Base-by-base conservation (phyloP, 2,329 filamentous ascomycete species). In the Fusarium sp. region DNA sequence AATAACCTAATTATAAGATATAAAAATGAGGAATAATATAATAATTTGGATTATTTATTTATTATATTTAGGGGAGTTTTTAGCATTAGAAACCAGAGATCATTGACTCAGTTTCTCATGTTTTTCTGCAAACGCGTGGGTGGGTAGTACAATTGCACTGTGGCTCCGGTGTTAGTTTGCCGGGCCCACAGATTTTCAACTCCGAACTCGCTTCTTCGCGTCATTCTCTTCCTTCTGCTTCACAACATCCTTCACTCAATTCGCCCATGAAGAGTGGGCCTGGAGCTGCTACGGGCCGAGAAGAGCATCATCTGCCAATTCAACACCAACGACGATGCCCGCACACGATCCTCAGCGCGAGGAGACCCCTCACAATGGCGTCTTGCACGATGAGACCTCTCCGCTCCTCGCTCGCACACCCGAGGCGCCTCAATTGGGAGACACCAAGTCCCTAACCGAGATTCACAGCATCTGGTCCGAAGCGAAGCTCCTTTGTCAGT, bases 381-480 rank as follows among this genome's bases (percentile, higher is more conserved):
- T 67, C 52, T 66, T 74, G 35, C 65, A 74, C 35, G 35, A 75
- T 34, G 72, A 74, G 61, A 74, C 68, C 16, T 74, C 72, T 14
- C 72, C 72, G 32, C 35, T 74, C 52, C 72, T 74, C 62, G 52
- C 72, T 11, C 59, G 57, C 2, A 58, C 71, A 37, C 43, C 71
- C 48, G 72, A 69, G 41, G 52, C 57, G 5, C 34, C 32, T 20
- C 61, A 41, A 64, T 23, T 34, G 27, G 45, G 18, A 5, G 25
- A 66, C 25, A 50, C 52, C 30, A 68, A 65, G 20, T 58, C 71
- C 7, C 30, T 59, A 34, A 57, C 64, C 7, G 58, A 70, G 8
- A 39, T 32, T 14, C 61, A 74, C 27, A 74, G 58, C 54, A 35
- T 74, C 14, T 66, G 64, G 72, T 56, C 65, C 3, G 76, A 79